Evolutionary conservation across 2,329 filamentous ascomycete species (phyloP).

Genomic region (Fusarium sp.): DNA sequence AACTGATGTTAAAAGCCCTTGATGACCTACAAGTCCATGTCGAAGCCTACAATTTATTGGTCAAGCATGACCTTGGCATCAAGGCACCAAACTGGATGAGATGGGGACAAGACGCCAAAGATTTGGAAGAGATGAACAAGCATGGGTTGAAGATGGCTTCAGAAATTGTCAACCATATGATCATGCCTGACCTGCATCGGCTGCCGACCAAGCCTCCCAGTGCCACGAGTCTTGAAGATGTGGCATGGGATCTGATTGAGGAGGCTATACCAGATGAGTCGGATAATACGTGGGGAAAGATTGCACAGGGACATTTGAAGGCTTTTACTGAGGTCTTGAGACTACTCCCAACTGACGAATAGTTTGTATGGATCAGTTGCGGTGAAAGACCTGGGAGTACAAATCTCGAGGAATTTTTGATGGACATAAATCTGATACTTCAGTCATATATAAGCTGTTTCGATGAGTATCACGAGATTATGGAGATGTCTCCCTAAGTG

Average conservation of each 20-base stretch:
- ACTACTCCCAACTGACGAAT: constrained; percentile 37
- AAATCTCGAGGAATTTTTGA: background rate
- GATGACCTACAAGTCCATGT: constrained; percentile 39
- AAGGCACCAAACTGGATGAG: constrained; percentile 49
- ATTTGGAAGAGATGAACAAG: constrained; percentile 50
- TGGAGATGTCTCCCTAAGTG: background rate
- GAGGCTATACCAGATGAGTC: constrained; percentile 38
- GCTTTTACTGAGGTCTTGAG: constrained; percentile 45
- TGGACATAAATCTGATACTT: background rate
- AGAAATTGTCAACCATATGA: constrained; percentile 43
- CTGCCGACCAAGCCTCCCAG: constrained; percentile 11
- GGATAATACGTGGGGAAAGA: constrained; percentile 52
- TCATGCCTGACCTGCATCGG: constrained; percentile 46
- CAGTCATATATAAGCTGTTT: background rate
- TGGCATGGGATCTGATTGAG: constrained; percentile 54
- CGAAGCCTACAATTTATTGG: constrained; percentile 45
- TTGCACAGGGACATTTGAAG: constrained; percentile 49
- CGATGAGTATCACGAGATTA: background rate
- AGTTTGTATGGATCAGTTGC: background rate
- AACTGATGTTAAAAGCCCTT: constrained; percentile 31
- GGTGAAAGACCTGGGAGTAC: background rate
- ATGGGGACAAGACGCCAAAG: constrained; percentile 53
- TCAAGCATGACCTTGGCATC: constrained; percentile 32
- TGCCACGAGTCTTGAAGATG: constrained; percentile 49
- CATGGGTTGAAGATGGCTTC: constrained; percentile 45